Evolutionary conservation across 225 moss, liverwort and hornwort genomes (phyloP).

Genomic region (Rhytidiadelphus loreus): DNA sequence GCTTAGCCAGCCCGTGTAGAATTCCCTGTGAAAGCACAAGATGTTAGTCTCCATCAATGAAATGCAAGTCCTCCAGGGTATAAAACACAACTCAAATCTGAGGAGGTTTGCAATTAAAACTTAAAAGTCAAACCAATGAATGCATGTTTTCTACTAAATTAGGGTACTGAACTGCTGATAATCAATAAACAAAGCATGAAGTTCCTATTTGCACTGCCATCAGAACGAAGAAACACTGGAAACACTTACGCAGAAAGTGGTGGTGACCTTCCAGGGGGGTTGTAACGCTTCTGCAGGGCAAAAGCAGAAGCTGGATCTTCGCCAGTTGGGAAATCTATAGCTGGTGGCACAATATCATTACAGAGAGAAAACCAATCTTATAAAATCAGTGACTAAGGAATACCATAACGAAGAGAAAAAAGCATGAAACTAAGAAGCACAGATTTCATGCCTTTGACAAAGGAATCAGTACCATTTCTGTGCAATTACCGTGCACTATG

Average conservation of each 20-base stretch:
- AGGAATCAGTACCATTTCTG: background rate
- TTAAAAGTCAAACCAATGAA: background rate
- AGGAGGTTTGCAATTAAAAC: background rate
- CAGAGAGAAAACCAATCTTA: background rate
- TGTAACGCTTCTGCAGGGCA: constrained; percentile 54
- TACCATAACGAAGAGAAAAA: background rate
- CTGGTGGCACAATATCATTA: constrained; percentile 19
- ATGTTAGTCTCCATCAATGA: background rate
- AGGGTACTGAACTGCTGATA: background rate
- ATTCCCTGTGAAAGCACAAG: constrained; percentile 38
- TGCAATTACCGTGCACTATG: background rate
- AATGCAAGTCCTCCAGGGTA: background rate
- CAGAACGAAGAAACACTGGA: background rate
- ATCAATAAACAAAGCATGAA: background rate
- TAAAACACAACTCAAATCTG: background rate
- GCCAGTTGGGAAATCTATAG: constrained; percentile 60
- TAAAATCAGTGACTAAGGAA: background rate
- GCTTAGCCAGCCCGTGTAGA: constrained; percentile 71
- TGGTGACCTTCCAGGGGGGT: constrained; percentile 64
- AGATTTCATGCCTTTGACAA: background rate
- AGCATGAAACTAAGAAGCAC: background rate
- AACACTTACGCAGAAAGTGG: constrained; percentile 45
- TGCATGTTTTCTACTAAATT: background rate
- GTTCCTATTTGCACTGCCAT: background rate
- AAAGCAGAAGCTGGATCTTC: constrained; percentile 63